Conservation (phyloP, 768 basidiomycete genomes). For the Scleroderma citrinum region DNA sequence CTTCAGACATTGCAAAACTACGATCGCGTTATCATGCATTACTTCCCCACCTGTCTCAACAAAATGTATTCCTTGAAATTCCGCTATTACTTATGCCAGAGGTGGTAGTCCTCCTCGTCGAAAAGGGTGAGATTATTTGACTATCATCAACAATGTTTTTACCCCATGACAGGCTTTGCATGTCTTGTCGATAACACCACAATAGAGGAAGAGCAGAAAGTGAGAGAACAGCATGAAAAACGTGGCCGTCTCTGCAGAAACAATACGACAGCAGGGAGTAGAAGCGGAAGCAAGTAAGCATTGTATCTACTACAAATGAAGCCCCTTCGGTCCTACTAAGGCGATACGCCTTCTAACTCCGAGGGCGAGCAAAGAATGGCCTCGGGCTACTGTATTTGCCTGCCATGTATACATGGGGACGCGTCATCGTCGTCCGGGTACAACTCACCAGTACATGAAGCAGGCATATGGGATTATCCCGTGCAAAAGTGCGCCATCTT, state of each 20-base stretch:
- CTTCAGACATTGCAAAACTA: constrained; percentile 69
- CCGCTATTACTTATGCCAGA: constrained; percentile 87
- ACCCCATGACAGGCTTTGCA: constrained; percentile 54
- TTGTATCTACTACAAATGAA: constrained; percentile 17
- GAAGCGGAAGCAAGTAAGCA: constrained; percentile 39
- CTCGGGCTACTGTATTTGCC: not conserved
- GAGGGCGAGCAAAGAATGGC: not conserved
- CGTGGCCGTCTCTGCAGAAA: constrained; percentile 54
- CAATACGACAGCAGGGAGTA: constrained; percentile 65
- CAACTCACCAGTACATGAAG: constrained; percentile 36
- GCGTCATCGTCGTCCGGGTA: constrained; percentile 74
- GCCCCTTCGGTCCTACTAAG: constrained; percentile 2
- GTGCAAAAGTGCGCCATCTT: constrained; percentile 79
- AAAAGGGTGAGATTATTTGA: constrained; percentile 52
- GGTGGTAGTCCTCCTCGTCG: constrained; percentile 83
- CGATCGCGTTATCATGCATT: constrained; percentile 79
- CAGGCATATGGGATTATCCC: constrained; percentile 79
- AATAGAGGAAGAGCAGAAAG: constrained; percentile 44
- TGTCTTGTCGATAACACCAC: constrained; percentile 67
- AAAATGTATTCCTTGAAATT: constrained; percentile 94
- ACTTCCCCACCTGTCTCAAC: constrained; percentile 89
- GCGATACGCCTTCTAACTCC: not conserved
- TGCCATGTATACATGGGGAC: constrained; percentile 54
- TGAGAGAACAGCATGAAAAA: constrained; percentile 35
- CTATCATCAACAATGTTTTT: not conserved